Conservation (phyloP, 441 rosid species). For the Biscutella auriculata region DNA sequence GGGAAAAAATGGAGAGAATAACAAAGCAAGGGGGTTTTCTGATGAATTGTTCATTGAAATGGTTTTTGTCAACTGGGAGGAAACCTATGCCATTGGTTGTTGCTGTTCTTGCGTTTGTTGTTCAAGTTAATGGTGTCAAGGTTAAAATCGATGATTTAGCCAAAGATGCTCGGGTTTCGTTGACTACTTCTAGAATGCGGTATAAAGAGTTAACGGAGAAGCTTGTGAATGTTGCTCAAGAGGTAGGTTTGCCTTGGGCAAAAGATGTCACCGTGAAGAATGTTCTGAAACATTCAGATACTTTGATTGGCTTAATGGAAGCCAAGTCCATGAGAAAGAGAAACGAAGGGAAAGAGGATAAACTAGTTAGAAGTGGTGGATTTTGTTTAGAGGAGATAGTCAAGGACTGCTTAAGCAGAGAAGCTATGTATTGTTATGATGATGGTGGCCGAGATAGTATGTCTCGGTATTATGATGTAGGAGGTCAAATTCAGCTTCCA, state of each 20-base stretch:
- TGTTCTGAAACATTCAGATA: slow-evolving; percentile 45
- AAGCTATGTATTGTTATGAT: slow-evolving; percentile 23
- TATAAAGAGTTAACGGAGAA: slow-evolving; percentile 53
- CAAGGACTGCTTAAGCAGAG: slow-evolving; percentile 42
- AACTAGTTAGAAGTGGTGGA: neutral
- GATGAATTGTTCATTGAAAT: slow-evolving; percentile 62
- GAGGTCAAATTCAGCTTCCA: slow-evolving; percentile 9
- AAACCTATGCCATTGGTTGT: slow-evolving; percentile 64
- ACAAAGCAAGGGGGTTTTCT: slow-evolving; percentile 59
- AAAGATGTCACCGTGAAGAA: slow-evolving; percentile 63
- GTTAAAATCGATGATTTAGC: slow-evolving; percentile 50
- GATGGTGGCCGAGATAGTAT: slow-evolving; percentile 10
- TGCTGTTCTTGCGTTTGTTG: slow-evolving; percentile 58
- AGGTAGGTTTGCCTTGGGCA: slow-evolving; percentile 66
- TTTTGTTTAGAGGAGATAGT: slow-evolving; percentile 41
- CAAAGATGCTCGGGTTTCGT: slow-evolving; percentile 23
- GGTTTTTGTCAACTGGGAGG: slow-evolving; percentile 73
- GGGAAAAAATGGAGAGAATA: slow-evolving; percentile 33
- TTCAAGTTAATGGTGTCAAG: slow-evolving; percentile 45
- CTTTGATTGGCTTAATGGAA: slow-evolving; percentile 67
- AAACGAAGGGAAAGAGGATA: neutral
- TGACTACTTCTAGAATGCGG: slow-evolving; percentile 36
- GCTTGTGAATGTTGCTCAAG: slow-evolving; percentile 60
- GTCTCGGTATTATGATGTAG: slow-evolving; percentile 28
- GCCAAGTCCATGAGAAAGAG: slow-evolving; percentile 44